phyloP scores from a whole-genome alignment of 2,329 filamentous ascomycete species.

The Ophiostoma tasmaniense region DNA sequence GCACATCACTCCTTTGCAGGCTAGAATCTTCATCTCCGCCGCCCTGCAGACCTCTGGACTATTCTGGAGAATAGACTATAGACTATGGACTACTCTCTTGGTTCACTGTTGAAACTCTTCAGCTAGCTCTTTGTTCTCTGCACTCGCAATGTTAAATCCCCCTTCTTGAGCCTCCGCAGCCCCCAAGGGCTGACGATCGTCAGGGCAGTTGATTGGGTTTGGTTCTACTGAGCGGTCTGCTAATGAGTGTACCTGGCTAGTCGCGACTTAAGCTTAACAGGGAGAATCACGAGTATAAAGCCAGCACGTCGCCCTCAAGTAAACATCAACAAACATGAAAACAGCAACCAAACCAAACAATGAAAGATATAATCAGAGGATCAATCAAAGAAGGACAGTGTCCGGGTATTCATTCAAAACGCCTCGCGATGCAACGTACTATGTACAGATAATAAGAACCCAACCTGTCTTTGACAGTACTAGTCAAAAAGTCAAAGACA shows the following conservation, averaged over 20 bases:
- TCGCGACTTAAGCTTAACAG: not conserved
- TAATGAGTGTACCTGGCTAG: not conserved
- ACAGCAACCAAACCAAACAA: not conserved
- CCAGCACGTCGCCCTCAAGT: not conserved
- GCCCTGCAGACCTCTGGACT: not conserved
- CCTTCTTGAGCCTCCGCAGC: constrained; percentile 5
- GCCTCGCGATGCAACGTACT: not conserved
- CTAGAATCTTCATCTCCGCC: constrained; percentile 6
- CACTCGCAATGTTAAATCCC: not conserved
- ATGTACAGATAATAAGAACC: not conserved
- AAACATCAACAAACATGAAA: not conserved
- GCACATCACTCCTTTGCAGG: not conserved
- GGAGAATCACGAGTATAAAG: not conserved
- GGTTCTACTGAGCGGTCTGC: not conserved
- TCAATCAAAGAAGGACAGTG: not conserved
- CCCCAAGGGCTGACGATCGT: constrained; percentile 12
- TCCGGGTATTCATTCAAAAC: not conserved
- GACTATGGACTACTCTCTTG: not conserved
- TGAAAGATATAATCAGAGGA: not conserved
- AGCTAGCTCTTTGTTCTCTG: not conserved
- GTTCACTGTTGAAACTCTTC: not conserved
- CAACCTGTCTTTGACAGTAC: not conserved
- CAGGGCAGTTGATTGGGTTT: constrained; percentile 10
- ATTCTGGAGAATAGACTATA: not conserved
- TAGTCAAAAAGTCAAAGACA: not conserved